These are phyloP conservation scores for Lepidopterella palustris DNA, from an alignment of 495 filamentous ascomycete genomes.

Conservation along the genomic window DNA sequence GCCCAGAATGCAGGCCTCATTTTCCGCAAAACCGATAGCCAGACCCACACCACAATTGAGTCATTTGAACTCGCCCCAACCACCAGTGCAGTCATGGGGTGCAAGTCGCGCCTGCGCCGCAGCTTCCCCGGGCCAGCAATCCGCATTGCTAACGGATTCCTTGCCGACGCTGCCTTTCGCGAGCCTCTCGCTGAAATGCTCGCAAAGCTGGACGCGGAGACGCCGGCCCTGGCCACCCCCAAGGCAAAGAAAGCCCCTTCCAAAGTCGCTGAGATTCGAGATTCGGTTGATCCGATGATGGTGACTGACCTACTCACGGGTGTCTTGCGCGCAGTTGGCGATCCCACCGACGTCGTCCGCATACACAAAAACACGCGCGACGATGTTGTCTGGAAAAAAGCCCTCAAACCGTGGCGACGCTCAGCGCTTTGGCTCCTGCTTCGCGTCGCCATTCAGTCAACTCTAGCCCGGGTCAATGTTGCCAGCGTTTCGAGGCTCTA, in stretches of 20 bases:
- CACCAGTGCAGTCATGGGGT: slow-evolving; percentile 43
- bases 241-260: slow-evolving; percentile 40
- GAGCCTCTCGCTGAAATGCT: slow-evolving; percentile 40
- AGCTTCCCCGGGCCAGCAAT: slow-evolving; percentile 50
- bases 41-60: slow-evolving; percentile 42
- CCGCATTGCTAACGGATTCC: slow-evolving; percentile 29
- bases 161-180: slow-evolving; percentile 38
- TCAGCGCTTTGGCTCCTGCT: slow-evolving; percentile 56
- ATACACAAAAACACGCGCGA: slow-evolving; percentile 57
- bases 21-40: slow-evolving; percentile 33
- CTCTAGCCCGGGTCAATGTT: slow-evolving; percentile 4
- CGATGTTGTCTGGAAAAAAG: slow-evolving; percentile 48
- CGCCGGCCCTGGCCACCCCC: slow-evolving; percentile 35
- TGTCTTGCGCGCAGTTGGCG: slow-evolving; percentile 43
- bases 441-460: slow-evolving; percentile 48
- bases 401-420: slow-evolving; percentile 46
- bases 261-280: slow-evolving; percentile 43
- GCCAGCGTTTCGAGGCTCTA: background rate
- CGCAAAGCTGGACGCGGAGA: slow-evolving; percentile 40
- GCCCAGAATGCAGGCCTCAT: slow-evolving; percentile 57
- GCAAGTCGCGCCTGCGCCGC: slow-evolving; percentile 46
- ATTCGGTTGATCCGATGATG: slow-evolving; percentile 49
- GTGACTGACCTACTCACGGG: slow-evolving; percentile 50
- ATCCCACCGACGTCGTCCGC: slow-evolving; percentile 22
- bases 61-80: slow-evolving; percentile 51